Conservation (phyloP, 2,329 filamentous ascomycete species). For the Ceratocystiopsis brevicomis region DNA sequence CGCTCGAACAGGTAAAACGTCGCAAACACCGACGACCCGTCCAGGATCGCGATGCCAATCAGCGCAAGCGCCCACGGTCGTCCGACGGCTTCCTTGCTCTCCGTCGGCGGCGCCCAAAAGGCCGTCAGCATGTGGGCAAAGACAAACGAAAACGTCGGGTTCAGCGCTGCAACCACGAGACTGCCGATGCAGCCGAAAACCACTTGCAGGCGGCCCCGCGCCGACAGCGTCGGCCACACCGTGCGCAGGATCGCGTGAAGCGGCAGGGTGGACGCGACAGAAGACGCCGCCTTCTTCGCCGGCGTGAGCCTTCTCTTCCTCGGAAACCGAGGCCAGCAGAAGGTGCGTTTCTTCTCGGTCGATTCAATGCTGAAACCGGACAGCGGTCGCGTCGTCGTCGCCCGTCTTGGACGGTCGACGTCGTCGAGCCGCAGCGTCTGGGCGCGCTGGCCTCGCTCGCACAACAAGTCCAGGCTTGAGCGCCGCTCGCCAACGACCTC, state of each 20-base stretch:
- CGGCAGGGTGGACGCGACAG: constrained; percentile 9
- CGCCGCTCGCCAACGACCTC: background rate
- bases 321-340: too few species aligned
- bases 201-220: constrained; percentile 32
- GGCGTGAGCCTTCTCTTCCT: too few species aligned
- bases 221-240: constrained; percentile 46
- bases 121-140: constrained; percentile 54
- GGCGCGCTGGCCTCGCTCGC: constrained; percentile 3
- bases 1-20: constrained; percentile 55
- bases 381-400: background rate
- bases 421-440: constrained; percentile 3
- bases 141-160: constrained; percentile 55
- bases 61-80: constrained; percentile 52
- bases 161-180: constrained; percentile 41
- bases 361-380: too few species aligned
- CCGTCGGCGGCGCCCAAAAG: constrained; percentile 39
- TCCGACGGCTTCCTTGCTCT: constrained; percentile 27
- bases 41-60: constrained; percentile 44
- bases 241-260: constrained; percentile 43
- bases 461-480: constrained; percentile 3
- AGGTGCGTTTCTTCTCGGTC: too few species aligned
- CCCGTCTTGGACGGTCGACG: background rate
- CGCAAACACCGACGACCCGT: constrained; percentile 44
- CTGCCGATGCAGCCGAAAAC: constrained; percentile 41
- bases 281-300: background rate